Base-by-base conservation (phyloP, 1,284 basidiomycete genomes). In the Mycena citricolor region DNA sequence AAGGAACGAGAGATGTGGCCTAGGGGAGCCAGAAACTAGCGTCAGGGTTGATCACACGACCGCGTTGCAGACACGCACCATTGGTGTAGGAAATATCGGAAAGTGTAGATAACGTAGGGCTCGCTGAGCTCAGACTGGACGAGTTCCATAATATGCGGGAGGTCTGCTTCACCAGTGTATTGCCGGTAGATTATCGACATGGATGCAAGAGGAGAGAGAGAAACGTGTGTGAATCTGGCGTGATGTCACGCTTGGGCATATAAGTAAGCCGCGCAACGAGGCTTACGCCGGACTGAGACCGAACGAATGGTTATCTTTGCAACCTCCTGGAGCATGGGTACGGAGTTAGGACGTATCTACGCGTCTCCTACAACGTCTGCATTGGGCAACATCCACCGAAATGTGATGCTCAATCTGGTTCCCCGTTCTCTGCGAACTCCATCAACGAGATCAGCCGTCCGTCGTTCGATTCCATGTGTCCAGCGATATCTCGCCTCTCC, bases 41-140 rank as follows among this genome's bases (percentile, higher is more conserved):
- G 41, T 42, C 38, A 32, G 40, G 26, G 10, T 4, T 22, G n/a
- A n/a, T n/a, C 57, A 62, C 57, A 61, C 57, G 58, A 63, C 55
- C 47, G 57, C 79, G 54, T 46, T 16, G n/a, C n/a, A n/a, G 26
- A 22, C 7, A 48, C 51, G 19, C 28, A 94, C 94, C 97, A 99
- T 57, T 93, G 87, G 59, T 91, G 82, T 11, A 99, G 76, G 63
- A 97, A 97, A 65, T 97, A 97, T 4, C 93, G 84, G 58, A 90
- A 93, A 1, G 90, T 93, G 67, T 93, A 94, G 40, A 94, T 85
- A 47, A 95, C 92, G 69, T 93, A 98, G 26, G 94, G 95, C 67
- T 98, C 94, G 57, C 89, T 93, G 61, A 97, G 79, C 68, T 94
- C 92, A 58, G 77, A 84, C 69, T 94, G 87, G n/a, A 94, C 87